Base-by-base conservation (phyloP, 179 eudicot species). In the Sideroxylon spinosum region DNA sequence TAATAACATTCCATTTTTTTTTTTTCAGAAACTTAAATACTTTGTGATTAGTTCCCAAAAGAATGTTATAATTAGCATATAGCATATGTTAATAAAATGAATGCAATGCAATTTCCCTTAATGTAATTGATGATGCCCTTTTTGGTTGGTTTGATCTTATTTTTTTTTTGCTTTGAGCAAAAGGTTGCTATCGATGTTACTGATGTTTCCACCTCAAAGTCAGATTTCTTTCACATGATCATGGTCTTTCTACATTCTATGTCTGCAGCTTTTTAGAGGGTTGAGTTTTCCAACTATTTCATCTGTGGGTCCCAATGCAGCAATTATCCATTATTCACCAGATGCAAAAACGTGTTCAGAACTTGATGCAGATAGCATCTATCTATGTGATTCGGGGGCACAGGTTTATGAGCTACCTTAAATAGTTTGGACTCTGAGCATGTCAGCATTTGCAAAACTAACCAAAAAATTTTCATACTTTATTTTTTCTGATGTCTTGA, bases 231-330 rank as follows among this genome's bases (percentile, higher is more conserved):
- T 84, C 63, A 26, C 48, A 57, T 13, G 66, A 29, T 81, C 48
- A 52, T 44, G 52, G 9, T 67, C 53, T 64, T 12, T 49, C 50
- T 73, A 2, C 65, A 13, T 25, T 9, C 37, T 80, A 63, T 66
- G 12, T 28, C 76, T 68, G 84, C 89, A 95, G 99, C 93, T 90
- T 78, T 95, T 92, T 82, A 90, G 79, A 87, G 99, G 99, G 73
- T 83, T 95, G 84, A 94, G 99, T 85, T 95, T 92, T 82, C 97
- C 96, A n/a, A 95, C 99, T 23, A 93, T 94, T 75, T 95, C 99
- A 73, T 93, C 99, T 7, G 97, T 94, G 80, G 98, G 99, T 71
- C 83, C 98, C 79, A 92, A 95, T 90, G 99, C 93, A 9, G 99
- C 99, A 57, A 87, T 95, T 26, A 92, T 92, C 76, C 99, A 93